phyloP scores from a whole-genome alignment of 78 protist species.

The Dictyostelium brefeldianum region DNA sequence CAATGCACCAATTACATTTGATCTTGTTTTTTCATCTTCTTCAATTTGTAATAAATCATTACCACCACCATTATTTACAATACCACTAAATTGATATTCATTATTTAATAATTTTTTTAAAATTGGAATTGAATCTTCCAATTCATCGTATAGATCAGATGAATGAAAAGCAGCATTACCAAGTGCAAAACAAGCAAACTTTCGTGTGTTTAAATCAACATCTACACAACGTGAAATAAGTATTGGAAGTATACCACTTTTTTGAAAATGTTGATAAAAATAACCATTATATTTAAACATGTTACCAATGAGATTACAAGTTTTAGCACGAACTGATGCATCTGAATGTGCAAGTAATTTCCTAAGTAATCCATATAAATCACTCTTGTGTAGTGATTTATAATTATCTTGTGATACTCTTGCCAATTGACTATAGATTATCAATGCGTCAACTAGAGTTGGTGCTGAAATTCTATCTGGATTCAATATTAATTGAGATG shows the following conservation, averaged over 20 bases:
- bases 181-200: constrained; percentile 95
- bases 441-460: constrained; percentile 63
- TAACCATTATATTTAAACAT: constrained; percentile 85
- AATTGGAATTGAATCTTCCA: constrained; percentile 27
- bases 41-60: constrained; percentile 24
- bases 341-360: constrained; percentile 65
- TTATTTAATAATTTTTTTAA: background rate
- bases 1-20: constrained; percentile 94
- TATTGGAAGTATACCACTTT: constrained; percentile 38
- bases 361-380: constrained; percentile 28
- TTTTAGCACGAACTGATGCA: constrained; percentile 85
- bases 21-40: constrained; percentile 87
- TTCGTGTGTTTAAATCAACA: constrained; percentile 80
- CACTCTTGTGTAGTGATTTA: constrained; percentile 34
- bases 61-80: background rate
- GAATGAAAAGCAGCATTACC: constrained; percentile 95
- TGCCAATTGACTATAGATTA: constrained; percentile 86
- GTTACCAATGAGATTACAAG: constrained; percentile 94
- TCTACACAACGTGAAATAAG: constrained; percentile 60
- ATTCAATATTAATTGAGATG: constrained; percentile 19
- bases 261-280: constrained; percentile 81
- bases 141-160: constrained; percentile 42
- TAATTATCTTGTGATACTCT: constrained; percentile 73
- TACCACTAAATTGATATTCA: constrained; percentile 35
- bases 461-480: background rate